Base-by-base conservation (phyloP, 1,139 yeast species). In the Zygoascus meyerae region DNA sequence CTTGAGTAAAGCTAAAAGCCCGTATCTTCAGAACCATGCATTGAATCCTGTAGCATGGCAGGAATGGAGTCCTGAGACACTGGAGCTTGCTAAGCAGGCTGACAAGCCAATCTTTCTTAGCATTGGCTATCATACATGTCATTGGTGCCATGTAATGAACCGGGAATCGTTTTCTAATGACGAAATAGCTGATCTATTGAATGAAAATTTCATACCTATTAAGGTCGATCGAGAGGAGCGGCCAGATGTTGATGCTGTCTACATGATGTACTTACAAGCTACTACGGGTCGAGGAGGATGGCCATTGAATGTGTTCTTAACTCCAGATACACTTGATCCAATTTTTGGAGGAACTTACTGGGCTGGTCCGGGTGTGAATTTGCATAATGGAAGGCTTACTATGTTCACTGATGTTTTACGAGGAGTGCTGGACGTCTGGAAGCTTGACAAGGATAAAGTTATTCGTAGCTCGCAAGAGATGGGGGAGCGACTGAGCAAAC, bases 251-350 rank as follows among this genome's bases (percentile, higher is more conserved):
- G 72, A 67, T 46, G 55, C 65, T 8, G 63, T 67, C 8, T 67
- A 68, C 50, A 64, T 64, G 64, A 60, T 64, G 63, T 68, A 64
- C 48, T 54, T 68, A 34, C 71, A 68, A 50, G 69, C 65, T 7
- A 60, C 66, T 3, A 53, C 55, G 12, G 71, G 70, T n/a, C 59
- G 58, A 3, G 69, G 71, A 11, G 72, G 72, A n/a, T 68, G 72
- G 72, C 72, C 72, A 1, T 51, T 68, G 44, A 68, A 67, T 48
- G 68, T 64, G 5, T 66, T 68, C 47, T 53, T 68, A 45, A 60
- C 61, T 1, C 72, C 72, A 1, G 62, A 57, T 4, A 48, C 64
- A 1, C 57, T 64, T 34, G 60, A 60, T 38, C 72, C 72, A 8
- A 62, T 67, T 21, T 65, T 58, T 47, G 71, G 68, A 2, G 72